Conservation (phyloP, 345 rosid species). For the Ailanthus altissimus region DNA sequence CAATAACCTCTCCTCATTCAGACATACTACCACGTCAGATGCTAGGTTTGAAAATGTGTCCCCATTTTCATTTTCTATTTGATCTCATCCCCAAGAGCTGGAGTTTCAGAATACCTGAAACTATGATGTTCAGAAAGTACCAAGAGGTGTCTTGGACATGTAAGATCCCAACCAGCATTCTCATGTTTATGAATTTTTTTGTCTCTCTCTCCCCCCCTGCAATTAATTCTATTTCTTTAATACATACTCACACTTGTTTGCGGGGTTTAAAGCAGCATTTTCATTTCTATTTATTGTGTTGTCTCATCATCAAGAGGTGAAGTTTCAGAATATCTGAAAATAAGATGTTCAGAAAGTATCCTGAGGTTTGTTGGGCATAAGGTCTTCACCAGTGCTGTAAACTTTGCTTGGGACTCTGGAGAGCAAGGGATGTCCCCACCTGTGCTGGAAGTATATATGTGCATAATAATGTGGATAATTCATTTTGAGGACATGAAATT, state of each 20-base stretch:
- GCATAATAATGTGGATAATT: slow-evolving; percentile 8
- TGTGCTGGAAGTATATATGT: not conserved
- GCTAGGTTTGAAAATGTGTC: not conserved
- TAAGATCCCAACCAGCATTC: not conserved
- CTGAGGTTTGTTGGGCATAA: not conserved
- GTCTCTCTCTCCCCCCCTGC: not conserved
- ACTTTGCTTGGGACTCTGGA: not conserved
- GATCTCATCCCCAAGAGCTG: not conserved
- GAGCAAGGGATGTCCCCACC: not conserved
- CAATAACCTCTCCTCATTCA: not conserved
- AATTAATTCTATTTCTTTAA: not conserved
- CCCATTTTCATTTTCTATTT: not conserved
- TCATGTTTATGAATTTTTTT: not conserved
- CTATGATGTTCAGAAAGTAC: not conserved
- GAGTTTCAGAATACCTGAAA: not conserved
- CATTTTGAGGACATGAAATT: not conserved
- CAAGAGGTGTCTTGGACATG: not conserved
- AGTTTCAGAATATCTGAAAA: not conserved
- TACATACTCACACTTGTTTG: not conserved
- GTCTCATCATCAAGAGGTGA: not conserved
- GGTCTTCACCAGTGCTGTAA: not conserved
- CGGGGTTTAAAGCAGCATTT: not conserved
- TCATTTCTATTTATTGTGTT: not conserved
- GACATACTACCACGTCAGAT: not conserved
- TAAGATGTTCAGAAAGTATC: not conserved